Conservation (phyloP, 352 stramenopile species). For the Hyphochytrium catenoides region DNA sequence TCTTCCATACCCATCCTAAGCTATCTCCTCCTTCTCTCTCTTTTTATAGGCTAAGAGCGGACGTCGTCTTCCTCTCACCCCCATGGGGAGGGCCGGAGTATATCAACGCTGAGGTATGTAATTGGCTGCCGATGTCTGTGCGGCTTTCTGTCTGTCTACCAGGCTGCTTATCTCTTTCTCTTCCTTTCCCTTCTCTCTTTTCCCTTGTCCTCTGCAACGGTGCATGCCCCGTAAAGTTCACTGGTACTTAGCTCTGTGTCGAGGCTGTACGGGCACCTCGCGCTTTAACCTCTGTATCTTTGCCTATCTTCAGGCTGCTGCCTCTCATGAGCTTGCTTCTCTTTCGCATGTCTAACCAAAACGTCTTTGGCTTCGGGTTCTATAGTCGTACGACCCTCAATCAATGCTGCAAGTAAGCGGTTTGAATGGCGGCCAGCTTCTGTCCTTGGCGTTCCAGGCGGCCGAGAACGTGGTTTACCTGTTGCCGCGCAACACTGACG, state of each 20-base stretch:
- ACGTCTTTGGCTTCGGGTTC: too few relatives aligned
- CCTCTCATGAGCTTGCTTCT: constrained; percentile 23
- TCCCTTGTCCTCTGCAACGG: constrained; percentile 3
- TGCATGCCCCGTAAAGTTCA: too few relatives aligned
- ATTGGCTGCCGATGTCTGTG: neutral
- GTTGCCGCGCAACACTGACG: constrained; percentile 33
- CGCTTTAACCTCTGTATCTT: constrained; percentile 4
- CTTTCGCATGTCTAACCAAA: constrained; percentile 33
- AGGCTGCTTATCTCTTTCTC: constrained; percentile 1
- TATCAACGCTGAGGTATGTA: constrained; percentile 18
- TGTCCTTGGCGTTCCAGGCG: constrained; percentile 24
- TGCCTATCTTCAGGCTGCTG: constrained; percentile 1
- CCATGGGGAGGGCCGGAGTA: constrained; percentile 56
- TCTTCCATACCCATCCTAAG: too few relatives aligned
- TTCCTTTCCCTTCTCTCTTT: constrained; percentile 1
- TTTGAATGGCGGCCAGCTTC: constrained; percentile 27
- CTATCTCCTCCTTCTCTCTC: too few relatives aligned
- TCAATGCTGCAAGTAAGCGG: constrained; percentile 13
- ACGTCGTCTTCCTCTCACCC: constrained; percentile 71
- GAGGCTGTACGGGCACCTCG: too few relatives aligned
- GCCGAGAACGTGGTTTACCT: constrained; percentile 55
- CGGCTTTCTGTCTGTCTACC: constrained; percentile 1
- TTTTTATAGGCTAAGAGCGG: constrained; percentile 42
- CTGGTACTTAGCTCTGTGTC: too few relatives aligned
- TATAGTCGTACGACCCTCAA: constrained; percentile 4